Evolutionary conservation across 2,329 filamentous ascomycete genomes (phyloP).

Genomic region (Fusarium udum): DNA sequence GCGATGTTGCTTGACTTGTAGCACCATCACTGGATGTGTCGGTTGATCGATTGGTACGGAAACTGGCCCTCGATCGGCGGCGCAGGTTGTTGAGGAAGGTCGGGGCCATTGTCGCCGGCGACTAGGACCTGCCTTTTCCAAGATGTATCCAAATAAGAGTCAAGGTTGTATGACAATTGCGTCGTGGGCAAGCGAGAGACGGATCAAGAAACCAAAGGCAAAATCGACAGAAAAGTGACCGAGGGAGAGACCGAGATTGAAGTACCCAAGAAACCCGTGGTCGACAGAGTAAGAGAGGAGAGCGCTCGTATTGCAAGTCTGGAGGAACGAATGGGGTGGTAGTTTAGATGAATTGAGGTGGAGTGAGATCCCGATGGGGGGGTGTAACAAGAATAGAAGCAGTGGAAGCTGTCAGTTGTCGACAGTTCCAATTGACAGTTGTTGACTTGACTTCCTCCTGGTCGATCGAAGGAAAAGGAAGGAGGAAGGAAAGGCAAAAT

Average conservation of each 20-base stretch:
- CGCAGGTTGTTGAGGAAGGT: slow-evolving; percentile 78
- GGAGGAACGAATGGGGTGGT: slow-evolving; percentile 28
- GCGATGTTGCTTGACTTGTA: slow-evolving; percentile 66
- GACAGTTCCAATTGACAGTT: background rate
- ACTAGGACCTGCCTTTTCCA: slow-evolving; percentile 30
- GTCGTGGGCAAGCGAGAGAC: slow-evolving; percentile 16
- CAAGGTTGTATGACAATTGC: slow-evolving; percentile 5
- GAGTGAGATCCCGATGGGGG: slow-evolving; percentile 30
- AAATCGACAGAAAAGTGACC: background rate
- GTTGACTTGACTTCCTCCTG: slow-evolving; percentile 5
- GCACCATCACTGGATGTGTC: slow-evolving; percentile 70
- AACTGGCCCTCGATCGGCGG: slow-evolving; percentile 78
- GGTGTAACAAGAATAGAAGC: slow-evolving; percentile 24
- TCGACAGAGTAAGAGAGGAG: slow-evolving; percentile 15
- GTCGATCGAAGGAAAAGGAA: background rate
- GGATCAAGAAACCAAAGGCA: background rate
- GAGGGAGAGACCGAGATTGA: slow-evolving; percentile 20
- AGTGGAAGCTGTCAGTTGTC: slow-evolving; percentile 10
- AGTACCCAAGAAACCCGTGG: slow-evolving; percentile 19
- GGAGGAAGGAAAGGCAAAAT: background rate
- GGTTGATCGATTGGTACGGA: slow-evolving; percentile 71
- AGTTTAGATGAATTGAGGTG: slow-evolving; percentile 23
- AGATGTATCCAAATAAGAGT: slow-evolving; percentile 3
- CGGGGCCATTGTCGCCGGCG: slow-evolving; percentile 60
- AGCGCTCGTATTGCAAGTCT: slow-evolving; percentile 33